These are phyloP conservation scores for Pilatotrama ljubarskyi DNA, from an alignment of 768 basidiomycete species.

Conservation along the genomic window DNA sequence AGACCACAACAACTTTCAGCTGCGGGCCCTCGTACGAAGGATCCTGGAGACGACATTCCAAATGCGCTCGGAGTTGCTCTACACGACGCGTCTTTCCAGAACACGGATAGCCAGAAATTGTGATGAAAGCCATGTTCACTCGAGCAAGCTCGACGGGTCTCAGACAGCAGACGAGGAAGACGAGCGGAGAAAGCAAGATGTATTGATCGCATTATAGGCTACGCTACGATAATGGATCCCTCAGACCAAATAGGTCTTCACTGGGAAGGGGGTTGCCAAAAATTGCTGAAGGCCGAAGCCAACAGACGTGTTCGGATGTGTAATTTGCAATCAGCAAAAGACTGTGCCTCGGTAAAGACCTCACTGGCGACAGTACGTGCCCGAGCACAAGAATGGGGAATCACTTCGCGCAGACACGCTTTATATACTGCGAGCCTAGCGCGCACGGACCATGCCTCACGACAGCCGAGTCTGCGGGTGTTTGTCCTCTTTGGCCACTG, in stretches of 20 bases:
- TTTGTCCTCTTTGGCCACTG: too few relatives aligned
- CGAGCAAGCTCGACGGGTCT: background rate
- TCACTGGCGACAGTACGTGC: conserved; percentile 95
- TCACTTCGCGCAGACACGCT: background rate
- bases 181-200: conserved; percentile 6
- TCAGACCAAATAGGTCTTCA: conserved; percentile 20
- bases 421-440: conserved; percentile 42
- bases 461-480: conserved; percentile 3
- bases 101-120: conserved; percentile 83
- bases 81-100: conserved; percentile 85
- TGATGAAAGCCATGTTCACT: conserved; percentile 81
- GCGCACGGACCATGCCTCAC: conserved; percentile 55
- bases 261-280: conserved; percentile 57
- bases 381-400: conserved; percentile 82
- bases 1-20: conserved; percentile 53
- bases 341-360: conserved; percentile 94
- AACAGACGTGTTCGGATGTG: conserved; percentile 93
- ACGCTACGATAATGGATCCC: conserved; percentile 7
- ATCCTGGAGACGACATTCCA: conserved; percentile 54
- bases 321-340: conserved; percentile 97
- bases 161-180: background rate
- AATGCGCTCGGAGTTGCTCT: conserved; percentile 55
- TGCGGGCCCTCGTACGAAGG: conserved; percentile 53
- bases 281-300: conserved; percentile 90
- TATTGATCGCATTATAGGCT: conserved; percentile 1